Conservation (phyloP, 1,139 yeast species). For the Kurtzmaniella natalensis region DNA sequence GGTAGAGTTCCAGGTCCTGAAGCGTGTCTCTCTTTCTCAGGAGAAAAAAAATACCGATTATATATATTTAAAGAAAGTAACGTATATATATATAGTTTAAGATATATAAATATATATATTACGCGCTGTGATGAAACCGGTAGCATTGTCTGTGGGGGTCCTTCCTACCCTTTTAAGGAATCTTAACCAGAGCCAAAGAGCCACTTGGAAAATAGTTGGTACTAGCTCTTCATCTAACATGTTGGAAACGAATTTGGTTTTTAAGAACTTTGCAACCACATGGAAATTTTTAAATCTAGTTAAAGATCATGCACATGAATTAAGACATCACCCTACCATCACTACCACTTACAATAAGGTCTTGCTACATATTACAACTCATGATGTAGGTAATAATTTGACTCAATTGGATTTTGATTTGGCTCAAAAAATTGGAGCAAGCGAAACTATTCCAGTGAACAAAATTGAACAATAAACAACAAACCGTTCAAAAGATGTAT, state of each 20-base stretch:
- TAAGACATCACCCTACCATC: conserved; percentile 74
- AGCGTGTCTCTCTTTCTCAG: no score
- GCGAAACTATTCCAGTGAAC: conserved; percentile 2
- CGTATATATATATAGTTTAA: no score
- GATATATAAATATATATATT: not conserved
- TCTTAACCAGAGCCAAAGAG: conserved; percentile 4
- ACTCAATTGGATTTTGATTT: conserved; percentile 56
- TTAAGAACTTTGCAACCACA: conserved; percentile 53
- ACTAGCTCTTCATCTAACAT: not conserved
- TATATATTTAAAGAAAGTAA: no score
- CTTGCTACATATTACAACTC: conserved; percentile 57
- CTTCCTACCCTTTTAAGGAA: conserved; percentile 1
- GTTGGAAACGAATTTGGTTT: conserved; percentile 27
- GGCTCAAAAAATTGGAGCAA: conserved; percentile 47
- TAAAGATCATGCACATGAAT: conserved; percentile 54
- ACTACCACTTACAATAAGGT: conserved; percentile 61
- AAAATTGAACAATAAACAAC: conserved; percentile 1
- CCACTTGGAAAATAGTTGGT: conserved; percentile 2
- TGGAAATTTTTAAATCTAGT: conserved; percentile 64
- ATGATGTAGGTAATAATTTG: conserved; percentile 54
- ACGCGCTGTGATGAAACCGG: conserved; percentile 2
- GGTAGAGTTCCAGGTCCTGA: no score
- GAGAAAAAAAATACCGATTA: no score
- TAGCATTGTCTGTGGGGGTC: not conserved
- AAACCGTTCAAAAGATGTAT: no score